Evolutionary conservation across 1,284 basidiomycete genomes (phyloP), one percentile per base, ranked within the genome.

Genomic region (Tremellales sp.): DNA sequence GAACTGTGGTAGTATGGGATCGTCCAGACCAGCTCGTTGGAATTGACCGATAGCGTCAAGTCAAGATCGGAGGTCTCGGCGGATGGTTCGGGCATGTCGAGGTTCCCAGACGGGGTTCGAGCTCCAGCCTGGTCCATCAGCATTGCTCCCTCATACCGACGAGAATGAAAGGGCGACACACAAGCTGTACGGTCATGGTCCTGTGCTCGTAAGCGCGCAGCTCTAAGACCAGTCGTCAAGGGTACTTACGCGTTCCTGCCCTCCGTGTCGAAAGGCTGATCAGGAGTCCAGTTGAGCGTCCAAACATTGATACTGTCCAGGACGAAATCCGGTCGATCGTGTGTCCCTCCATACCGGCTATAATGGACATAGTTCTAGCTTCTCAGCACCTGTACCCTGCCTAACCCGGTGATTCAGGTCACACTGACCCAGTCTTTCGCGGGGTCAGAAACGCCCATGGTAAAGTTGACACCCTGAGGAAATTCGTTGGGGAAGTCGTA

Each of bases 401-500:
- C n/a, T n/a, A n/a, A n/a, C n/a, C n/a, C n/a, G n/a, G n/a, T n/a
- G n/a, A n/a, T n/a, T n/a, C n/a, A n/a, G n/a, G n/a, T n/a, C n/a
- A n/a, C 6, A 15, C 33, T 6, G 15, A 36, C 33, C 33, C 33
- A 49, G 24, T 49, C 48, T 22, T 22, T 44, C 3, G 48, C 33
- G 3, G 48, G 48, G 19, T 56, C 46, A 17, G 50, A 52, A 42
- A 51, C 43, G 24, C 61, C 61, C 25, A 62, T 54, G 4, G 54
- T 56, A 40, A 51, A 62, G 49, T 62, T 63, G 22, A 63, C 55
- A n/a, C 58, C 56, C 3, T 53, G 33, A 1, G 61, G 58, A 46
- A 63, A 63, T 29, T 63, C 58, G 17, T 40, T 54, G 11, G 53
- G 51, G 52, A 60, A 63, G 41, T 62, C 60, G 25, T 50, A 54